phyloP scores from a whole-genome alignment of 23 red algal genomes.

The Gracilaria domingensis region DNA sequence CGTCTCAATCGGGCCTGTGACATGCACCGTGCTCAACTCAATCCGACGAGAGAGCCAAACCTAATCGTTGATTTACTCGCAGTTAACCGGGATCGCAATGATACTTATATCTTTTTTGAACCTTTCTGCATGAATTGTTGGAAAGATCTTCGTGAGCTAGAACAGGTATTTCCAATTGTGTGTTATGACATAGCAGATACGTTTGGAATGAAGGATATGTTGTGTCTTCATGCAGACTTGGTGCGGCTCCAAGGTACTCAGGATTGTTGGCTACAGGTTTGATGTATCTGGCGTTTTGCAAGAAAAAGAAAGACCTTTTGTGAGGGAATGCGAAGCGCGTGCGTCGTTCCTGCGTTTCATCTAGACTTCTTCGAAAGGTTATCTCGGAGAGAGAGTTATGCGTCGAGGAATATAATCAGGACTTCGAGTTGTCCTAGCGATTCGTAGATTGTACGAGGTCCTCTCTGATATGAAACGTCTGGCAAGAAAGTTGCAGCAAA shows the following conservation, averaged over 20 bases:
- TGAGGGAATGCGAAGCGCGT: neutral
- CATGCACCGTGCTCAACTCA: neutral
- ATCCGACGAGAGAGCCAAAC: neutral
- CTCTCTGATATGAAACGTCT: neutral
- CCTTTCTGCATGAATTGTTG: too few relatives aligned
- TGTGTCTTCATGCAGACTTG: neutral
- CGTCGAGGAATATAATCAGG: too few relatives aligned
- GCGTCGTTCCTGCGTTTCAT: neutral
- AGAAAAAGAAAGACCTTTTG: neutral
- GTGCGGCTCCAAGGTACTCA: neutral
- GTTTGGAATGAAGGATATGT: too few relatives aligned
- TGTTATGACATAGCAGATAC: too few relatives aligned
- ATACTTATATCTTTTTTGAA: neutral
- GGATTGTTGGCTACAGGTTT: neutral
- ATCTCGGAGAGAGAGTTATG: too few relatives aligned
- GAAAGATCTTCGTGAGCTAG: too few relatives aligned
- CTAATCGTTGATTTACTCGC: neutral
- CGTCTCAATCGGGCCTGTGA: neutral
- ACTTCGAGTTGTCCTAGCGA: too few relatives aligned
- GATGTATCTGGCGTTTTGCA: neutral
- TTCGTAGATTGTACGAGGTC: neutral
- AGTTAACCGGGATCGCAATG: constrained; percentile 6
- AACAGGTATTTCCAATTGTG: too few relatives aligned
- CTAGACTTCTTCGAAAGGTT: neutral
- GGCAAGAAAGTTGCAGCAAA: neutral